phyloP scores from a whole-genome alignment of 2,329 filamentous ascomycete species.

The Purpureocillium lavendulum region DNA sequence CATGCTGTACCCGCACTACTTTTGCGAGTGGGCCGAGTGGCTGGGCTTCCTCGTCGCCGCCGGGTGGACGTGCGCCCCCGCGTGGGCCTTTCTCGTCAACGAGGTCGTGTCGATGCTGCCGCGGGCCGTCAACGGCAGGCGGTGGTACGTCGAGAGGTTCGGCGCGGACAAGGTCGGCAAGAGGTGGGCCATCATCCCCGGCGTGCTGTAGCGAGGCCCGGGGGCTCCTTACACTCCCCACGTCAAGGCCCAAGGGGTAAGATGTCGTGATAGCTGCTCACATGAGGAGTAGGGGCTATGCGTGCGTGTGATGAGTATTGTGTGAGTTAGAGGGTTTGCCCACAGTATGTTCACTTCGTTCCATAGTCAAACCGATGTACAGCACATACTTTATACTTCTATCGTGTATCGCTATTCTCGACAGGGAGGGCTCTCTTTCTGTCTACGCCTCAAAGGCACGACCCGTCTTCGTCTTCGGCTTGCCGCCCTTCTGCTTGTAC shows the following conservation, averaged over 20 bases:
- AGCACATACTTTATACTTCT: too few species aligned
- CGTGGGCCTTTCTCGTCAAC: slow-evolving; percentile 74
- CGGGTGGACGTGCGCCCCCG: slow-evolving; percentile 61
- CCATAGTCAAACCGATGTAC: too few species aligned
- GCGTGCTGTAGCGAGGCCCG: slow-evolving; percentile 37
- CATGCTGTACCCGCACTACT: slow-evolving; percentile 85
- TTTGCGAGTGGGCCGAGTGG: slow-evolving; percentile 98
- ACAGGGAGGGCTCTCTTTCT: too few species aligned
- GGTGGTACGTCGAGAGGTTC: slow-evolving; percentile 86
- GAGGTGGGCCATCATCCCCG: slow-evolving; percentile 62
- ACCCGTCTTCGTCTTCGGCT: background rate
- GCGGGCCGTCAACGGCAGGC: slow-evolving; percentile 67
- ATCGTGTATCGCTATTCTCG: too few species aligned
- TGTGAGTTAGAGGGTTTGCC: too few species aligned
- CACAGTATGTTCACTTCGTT: too few species aligned
- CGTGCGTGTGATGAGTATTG: too few species aligned
- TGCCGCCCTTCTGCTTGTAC: slow-evolving; percentile 14
- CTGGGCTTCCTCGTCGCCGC: slow-evolving; percentile 74
- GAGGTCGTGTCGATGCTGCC: slow-evolving; percentile 88
- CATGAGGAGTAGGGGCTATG: too few species aligned
- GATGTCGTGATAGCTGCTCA: too few species aligned
- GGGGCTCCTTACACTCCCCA: too few species aligned
- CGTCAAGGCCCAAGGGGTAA: too few species aligned
- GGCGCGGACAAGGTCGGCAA: slow-evolving; percentile 70
- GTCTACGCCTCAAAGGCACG: background rate